Evolutionary conservation across 257 asterid genomes (phyloP).

Genomic region (Solanum bukasovii): DNA sequence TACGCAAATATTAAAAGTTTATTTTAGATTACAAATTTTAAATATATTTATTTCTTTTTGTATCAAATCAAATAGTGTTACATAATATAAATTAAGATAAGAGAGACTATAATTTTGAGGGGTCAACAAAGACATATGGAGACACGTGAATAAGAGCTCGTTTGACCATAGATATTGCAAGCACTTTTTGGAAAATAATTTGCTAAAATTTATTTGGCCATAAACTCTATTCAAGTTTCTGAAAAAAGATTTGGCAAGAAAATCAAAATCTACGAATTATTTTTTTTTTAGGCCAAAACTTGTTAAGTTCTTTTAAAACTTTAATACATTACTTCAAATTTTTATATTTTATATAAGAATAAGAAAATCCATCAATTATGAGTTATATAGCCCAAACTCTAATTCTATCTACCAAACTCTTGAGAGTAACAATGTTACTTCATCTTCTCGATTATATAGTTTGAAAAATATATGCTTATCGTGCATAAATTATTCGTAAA

Average conservation of each 20-base stretch:
- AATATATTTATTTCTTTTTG: no score
- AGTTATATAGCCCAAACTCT: neutral
- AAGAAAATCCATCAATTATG: neutral
- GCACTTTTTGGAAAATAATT: neutral
- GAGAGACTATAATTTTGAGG: neutral
- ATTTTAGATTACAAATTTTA: no score
- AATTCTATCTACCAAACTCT: neutral
- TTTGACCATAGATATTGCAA: neutral
- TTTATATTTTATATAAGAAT: no score
- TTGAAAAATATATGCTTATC: no score
- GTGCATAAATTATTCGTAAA: no score
- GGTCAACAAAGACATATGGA: no score
- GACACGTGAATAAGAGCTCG: neutral
- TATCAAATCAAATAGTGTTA: no score
- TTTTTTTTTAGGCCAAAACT: neutral
- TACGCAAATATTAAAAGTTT: no score
- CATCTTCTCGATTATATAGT: no score
- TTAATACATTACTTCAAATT: neutral
- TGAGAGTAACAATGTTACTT: no score
- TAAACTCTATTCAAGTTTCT: neutral
- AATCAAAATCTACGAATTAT: no score
- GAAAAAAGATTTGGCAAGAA: neutral
- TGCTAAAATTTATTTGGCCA: neutral
- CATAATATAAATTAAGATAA: no score
- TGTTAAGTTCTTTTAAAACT: neutral